Conservation (phyloP, 164 flowering plant species). For the Umbilicus rupestris region DNA sequence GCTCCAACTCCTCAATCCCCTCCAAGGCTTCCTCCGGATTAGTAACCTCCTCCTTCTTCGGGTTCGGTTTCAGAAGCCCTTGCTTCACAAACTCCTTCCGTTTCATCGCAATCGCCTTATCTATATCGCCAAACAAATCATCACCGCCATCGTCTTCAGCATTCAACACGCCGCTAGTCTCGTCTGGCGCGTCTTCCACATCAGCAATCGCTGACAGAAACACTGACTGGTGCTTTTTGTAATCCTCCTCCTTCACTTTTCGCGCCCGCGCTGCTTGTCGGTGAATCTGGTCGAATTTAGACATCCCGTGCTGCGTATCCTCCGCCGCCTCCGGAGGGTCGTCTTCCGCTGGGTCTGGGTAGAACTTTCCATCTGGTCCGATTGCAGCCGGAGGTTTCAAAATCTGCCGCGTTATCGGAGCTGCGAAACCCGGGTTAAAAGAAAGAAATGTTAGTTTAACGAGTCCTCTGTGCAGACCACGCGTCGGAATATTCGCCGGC, state of each 20-base stretch:
- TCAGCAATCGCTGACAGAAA: conserved; percentile 64
- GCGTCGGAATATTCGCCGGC: conserved; percentile 2
- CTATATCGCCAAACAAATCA: conserved; percentile 76
- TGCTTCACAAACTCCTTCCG: conserved; percentile 76
- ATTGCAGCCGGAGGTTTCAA: conserved; percentile 22
- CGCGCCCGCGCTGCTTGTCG: conserved; percentile 72
- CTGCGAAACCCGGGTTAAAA: conserved; percentile 13
- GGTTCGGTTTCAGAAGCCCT: conserved; percentile 63
- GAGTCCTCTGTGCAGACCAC: background rate
- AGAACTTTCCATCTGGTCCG: conserved; percentile 50
- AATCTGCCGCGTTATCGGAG: background rate
- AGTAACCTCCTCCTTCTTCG: conserved; percentile 23
- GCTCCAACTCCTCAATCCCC: conserved; percentile 46
- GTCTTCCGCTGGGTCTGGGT: conserved; percentile 62
- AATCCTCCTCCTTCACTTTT: conserved; percentile 57
- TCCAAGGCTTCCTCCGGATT: conserved; percentile 11
- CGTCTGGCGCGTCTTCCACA: conserved; percentile 54
- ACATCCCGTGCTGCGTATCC: conserved; percentile 69
- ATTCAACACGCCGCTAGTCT: conserved; percentile 10
- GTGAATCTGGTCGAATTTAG: conserved; percentile 62
- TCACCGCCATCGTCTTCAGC: conserved; percentile 22
- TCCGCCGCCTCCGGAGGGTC: conserved; percentile 96
- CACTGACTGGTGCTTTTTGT: conserved; percentile 50
- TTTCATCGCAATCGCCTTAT: conserved; percentile 66
- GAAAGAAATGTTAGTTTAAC: background rate